Conservation (phyloP, 768 basidiomycete genomes). For the Lyophyllum atratum region DNA sequence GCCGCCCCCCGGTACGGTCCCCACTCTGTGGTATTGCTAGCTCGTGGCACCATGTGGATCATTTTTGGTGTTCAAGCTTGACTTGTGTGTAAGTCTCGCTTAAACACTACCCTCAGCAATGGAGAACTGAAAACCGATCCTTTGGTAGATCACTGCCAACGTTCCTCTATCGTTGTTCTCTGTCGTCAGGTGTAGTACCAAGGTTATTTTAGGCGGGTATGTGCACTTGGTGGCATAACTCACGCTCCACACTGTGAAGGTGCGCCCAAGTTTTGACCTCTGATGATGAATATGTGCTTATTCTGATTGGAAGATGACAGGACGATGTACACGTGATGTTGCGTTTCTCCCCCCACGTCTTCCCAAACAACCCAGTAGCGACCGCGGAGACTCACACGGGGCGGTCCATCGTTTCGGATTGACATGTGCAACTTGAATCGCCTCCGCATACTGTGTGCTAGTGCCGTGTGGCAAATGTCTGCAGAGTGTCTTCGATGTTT, state of each 20-base stretch:
- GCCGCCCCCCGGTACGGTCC: not conserved
- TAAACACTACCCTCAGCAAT: not conserved
- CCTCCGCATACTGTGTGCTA: not conserved
- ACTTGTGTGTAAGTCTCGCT: not conserved
- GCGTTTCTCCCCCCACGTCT: not conserved
- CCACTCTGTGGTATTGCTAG: not conserved
- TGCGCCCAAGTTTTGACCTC: not conserved
- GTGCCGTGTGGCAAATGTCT: not conserved
- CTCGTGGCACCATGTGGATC: not conserved
- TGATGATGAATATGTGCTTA: not conserved
- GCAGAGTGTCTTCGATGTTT: not conserved
- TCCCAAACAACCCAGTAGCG: not conserved
- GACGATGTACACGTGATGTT: not conserved
- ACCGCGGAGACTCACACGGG: not conserved
- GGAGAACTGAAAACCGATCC: not conserved
- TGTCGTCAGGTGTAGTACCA: not conserved
- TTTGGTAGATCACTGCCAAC: not conserved
- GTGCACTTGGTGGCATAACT: not conserved
- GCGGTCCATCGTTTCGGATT: not conserved
- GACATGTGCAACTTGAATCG: not conserved
- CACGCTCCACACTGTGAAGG: constrained; percentile 1
- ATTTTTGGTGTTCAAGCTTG: not conserved
- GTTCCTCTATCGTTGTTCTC: not conserved
- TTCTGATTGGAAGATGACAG: constrained; percentile 3
- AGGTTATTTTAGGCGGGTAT: not conserved